Evolutionary conservation across 345 rosid species (phyloP).

Genomic region (Ricinus communis): DNA sequence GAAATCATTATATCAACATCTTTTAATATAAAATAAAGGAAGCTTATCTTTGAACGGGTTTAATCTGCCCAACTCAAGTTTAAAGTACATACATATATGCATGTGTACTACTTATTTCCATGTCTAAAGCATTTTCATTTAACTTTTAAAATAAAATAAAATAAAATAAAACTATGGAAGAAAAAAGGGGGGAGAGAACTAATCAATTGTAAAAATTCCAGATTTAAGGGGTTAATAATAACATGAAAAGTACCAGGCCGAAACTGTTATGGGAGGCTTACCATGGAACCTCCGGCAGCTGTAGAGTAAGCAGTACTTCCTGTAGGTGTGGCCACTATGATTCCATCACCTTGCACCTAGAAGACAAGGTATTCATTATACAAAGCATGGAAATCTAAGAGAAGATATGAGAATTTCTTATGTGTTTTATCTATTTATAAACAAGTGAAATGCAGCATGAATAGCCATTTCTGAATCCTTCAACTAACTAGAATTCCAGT

Average conservation of each 20-base stretch:
- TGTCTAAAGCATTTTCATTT: too few relatives aligned
- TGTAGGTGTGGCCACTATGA: slow-evolving; percentile 96
- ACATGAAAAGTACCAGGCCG: not conserved
- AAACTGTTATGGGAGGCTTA: slow-evolving; percentile 29
- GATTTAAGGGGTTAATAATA: not conserved
- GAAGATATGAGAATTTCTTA: not conserved
- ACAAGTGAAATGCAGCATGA: slow-evolving; percentile 1
- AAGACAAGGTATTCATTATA: slow-evolving; percentile 17
- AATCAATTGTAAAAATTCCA: not conserved
- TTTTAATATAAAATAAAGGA: too few relatives aligned
- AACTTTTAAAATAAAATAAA: too few relatives aligned
- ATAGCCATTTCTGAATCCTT: not conserved
- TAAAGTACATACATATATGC: too few relatives aligned
- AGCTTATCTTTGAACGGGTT: too few relatives aligned
- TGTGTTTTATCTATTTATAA: slow-evolving; percentile 13
- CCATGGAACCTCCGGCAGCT: slow-evolving; percentile 99
- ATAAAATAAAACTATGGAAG: not conserved
- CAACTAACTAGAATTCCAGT: not conserved
- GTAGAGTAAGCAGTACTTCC: slow-evolving; percentile 99
- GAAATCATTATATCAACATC: too few relatives aligned
- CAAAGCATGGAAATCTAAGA: slow-evolving; percentile 6
- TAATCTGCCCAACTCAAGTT: too few relatives aligned
- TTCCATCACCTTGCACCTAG: slow-evolving; percentile 99
- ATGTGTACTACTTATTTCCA: too few relatives aligned
- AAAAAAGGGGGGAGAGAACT: not conserved